Evolutionary conservation across 768 basidiomycete species (phyloP).

Genomic region (Phaeolepiota aurea): DNA sequence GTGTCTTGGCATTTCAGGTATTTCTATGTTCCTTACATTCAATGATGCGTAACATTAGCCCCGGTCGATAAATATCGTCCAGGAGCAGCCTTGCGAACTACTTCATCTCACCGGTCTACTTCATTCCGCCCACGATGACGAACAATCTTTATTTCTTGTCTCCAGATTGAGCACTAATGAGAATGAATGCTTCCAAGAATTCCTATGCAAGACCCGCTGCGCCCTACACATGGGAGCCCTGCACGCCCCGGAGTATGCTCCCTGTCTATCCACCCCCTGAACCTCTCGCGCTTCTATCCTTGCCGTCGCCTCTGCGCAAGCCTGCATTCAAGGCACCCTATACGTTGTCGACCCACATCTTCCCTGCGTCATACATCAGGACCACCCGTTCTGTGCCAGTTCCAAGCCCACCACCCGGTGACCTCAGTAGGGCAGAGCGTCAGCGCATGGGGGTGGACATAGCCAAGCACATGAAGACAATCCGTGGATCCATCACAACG

Average conservation of each 20-base stretch:
- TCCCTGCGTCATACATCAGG: slow-evolving; percentile 46
- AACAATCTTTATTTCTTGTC: too few species aligned
- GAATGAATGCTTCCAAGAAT: not conserved
- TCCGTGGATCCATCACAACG: slow-evolving; percentile 22
- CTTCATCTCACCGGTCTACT: too few species aligned
- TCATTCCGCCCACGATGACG: too few species aligned
- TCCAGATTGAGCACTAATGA: too few species aligned
- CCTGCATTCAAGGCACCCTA: slow-evolving; percentile 26
- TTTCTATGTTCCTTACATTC: too few species aligned
- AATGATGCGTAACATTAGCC: too few species aligned
- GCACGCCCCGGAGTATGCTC: slow-evolving; percentile 17
- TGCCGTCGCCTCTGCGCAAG: slow-evolving; percentile 30
- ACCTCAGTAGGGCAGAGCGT: slow-evolving; percentile 28
- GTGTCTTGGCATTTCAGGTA: too few species aligned
- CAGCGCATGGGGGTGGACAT: slow-evolving; percentile 16
- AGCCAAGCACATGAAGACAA: slow-evolving; percentile 14
- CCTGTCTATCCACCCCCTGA: slow-evolving; percentile 31
- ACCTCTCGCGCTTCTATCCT: slow-evolving; percentile 21
- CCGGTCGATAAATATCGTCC: too few species aligned
- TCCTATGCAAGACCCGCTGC: slow-evolving; percentile 11
- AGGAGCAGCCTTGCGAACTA: too few species aligned
- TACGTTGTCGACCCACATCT: slow-evolving; percentile 41
- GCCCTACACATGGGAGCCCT: slow-evolving; percentile 17
- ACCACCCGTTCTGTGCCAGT: slow-evolving; percentile 31
- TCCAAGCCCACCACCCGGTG: slow-evolving; percentile 19